Evolutionary conservation across 495 filamentous ascomycete species (phyloP), one percentile per base, ranked within the genome.

Genomic region (Cercophora scortea): DNA sequence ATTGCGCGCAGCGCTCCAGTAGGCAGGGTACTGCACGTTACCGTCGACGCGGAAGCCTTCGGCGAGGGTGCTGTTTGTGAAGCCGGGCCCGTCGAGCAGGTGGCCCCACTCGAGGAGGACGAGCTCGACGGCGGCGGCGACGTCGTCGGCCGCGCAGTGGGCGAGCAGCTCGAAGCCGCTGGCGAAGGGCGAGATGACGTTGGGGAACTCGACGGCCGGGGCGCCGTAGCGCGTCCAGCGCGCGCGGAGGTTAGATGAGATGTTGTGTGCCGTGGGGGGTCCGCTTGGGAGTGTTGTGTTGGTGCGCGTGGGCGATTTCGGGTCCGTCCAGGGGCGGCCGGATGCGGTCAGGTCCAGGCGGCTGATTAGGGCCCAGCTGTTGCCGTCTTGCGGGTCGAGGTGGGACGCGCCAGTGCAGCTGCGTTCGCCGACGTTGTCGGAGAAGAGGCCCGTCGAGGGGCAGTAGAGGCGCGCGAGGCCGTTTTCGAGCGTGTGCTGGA

Each of bases 171-270:
- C 81, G 49, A 84, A 81, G 9, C 76, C 75, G 8, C 75, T 77
- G 33, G 79, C 77, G 64, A 86, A 84, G 1, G 82, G 80, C 6
- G 73, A 79, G 43, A 86, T 77, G 53, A 78, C 77, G 50, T 79
- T 75, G 0, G 73, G 75, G 25, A 82, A 71, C 56, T 86, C 82
- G 15, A 71, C 68, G 10, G 80, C 73, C 0, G 78, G 79, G 7
- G 83, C 79, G 40, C 83, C 83, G 47, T 76, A 77, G 17, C 71
- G 72, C 2, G 61, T 77, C 83, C 83, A 85, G 32, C 82, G 76
- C 1, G 63, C 43, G 16, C 65, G 65, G 8, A 86, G 66, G 40
- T 63, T 70, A 8, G 67, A 49, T 11, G 76, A 80, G 16, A 68
- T 61, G 25, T 65, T 51, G 16, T 15, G n/a, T 3, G 47, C 15